Evolutionary conservation across 441 rosid genomes (phyloP).

Genomic region (Erodium moschatum): DNA sequence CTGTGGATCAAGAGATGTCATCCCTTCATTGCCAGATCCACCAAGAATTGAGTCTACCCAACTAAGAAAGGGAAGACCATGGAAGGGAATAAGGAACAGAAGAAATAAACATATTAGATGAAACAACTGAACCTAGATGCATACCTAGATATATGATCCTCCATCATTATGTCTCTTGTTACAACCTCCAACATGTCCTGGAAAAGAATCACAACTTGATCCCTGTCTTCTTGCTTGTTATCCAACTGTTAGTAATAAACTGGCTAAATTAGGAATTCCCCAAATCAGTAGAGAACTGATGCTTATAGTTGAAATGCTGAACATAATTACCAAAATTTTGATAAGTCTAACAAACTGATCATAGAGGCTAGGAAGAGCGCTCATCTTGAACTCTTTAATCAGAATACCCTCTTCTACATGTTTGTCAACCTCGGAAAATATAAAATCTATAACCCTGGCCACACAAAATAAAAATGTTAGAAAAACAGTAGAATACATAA

Average conservation of each 20-base stretch:
- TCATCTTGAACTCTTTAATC: slow-evolving; percentile 63
- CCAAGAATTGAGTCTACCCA: slow-evolving; percentile 64
- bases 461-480: too few relatives aligned
- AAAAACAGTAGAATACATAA: slow-evolving; percentile 5
- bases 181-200: slow-evolving; percentile 99
- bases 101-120: slow-evolving; percentile 10
- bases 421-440: slow-evolving; percentile 59
- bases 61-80: slow-evolving; percentile 31
- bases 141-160: slow-evolving; percentile 62
- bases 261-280: slow-evolving; percentile 13
- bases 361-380: slow-evolving; percentile 84
- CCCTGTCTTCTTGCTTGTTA: slow-evolving; percentile 69
- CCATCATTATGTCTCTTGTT: slow-evolving; percentile 81
- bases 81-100: not conserved
- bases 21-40: slow-evolving; percentile 62
- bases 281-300: slow-evolving; percentile 10
- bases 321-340: slow-evolving; percentile 57
- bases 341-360: slow-evolving; percentile 81
- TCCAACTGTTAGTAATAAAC: slow-evolving; percentile 39
- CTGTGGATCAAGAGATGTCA: slow-evolving; percentile 42
- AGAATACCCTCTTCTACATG: slow-evolving; percentile 37
- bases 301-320: not conserved
- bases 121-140: slow-evolving; percentile 20
- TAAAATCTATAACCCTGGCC: slow-evolving; percentile 64
- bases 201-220: slow-evolving; percentile 84